Evolutionary conservation across 2,329 filamentous ascomycete species (phyloP).

Genomic region (Rutstroemia sp.): DNA sequence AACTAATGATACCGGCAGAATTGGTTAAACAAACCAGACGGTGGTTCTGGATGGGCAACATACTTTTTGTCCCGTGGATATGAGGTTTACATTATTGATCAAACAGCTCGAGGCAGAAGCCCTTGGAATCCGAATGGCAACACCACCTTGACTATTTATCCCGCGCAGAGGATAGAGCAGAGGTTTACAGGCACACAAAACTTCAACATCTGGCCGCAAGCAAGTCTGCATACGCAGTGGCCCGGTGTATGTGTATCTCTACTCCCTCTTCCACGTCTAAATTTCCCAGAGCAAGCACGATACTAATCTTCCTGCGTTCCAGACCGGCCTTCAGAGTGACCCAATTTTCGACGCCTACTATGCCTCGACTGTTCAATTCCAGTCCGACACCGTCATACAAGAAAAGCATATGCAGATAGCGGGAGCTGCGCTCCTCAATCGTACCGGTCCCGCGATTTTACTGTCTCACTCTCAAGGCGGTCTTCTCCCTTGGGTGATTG

Average conservation of each 20-base stretch:
- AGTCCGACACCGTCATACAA: slow-evolving; percentile 29
- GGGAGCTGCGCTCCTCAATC: slow-evolving; percentile 30
- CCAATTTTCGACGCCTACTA: slow-evolving; percentile 29
- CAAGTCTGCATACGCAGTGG: slow-evolving; percentile 34
- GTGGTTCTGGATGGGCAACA: slow-evolving; percentile 39
- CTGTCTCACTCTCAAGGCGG: slow-evolving; percentile 38
- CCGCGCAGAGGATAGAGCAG: slow-evolving; percentile 20
- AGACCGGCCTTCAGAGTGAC: slow-evolving; percentile 21
- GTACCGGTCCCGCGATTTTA: slow-evolving; percentile 19
- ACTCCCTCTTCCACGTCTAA: not conserved
- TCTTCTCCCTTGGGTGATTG: slow-evolving; percentile 34
- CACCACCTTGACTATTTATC: slow-evolving; percentile 7
- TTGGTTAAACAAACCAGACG: slow-evolving; percentile 42
- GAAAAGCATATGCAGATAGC: slow-evolving; percentile 33
- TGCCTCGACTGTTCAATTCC: slow-evolving; percentile 33
- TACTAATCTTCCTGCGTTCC: not conserved
- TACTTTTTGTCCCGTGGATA: slow-evolving; percentile 40
- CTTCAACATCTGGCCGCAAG: slow-evolving; percentile 28
- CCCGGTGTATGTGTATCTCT: slow-evolving; percentile 24
- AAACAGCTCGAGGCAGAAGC: slow-evolving; percentile 12
- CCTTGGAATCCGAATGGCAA: slow-evolving; percentile 14
- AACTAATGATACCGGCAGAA: slow-evolving; percentile 24
- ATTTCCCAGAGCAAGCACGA: not conserved
- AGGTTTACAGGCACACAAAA: slow-evolving; percentile 24
- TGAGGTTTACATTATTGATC: slow-evolving; percentile 35